Percentiles rank a stretch among this genome's conserved stretches.
Evolutionary conservation across 345 rosid species (phyloP).

Genomic region (Camelina laxa): DNA sequence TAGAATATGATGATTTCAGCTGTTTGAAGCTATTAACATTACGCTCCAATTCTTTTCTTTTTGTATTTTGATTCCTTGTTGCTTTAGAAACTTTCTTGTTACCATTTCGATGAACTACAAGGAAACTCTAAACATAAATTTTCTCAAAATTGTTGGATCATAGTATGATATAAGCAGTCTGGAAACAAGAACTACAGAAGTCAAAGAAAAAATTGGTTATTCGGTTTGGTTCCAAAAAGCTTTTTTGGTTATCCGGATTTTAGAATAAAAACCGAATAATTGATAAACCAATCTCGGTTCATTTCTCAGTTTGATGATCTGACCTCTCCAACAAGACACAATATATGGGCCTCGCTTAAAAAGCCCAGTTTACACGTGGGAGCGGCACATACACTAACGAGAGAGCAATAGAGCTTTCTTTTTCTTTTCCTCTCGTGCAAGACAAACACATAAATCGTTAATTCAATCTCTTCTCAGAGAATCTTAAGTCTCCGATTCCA

Average conservation of each 20-base stretch:
- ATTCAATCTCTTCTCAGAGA: background rate
- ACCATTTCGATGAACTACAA: slow-evolving; percentile 1
- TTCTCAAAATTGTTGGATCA: background rate
- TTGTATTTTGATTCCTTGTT: slow-evolving; percentile 4
- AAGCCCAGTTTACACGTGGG: slow-evolving; percentile 21
- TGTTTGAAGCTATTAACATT: slow-evolving; percentile 9
- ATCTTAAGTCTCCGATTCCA: slow-evolving; percentile 25
- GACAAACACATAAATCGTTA: slow-evolving; percentile 23
- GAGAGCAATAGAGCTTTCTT: background rate
- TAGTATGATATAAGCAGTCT: no score
- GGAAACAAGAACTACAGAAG: background rate
- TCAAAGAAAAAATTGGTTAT: no score
- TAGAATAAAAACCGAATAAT: background rate
- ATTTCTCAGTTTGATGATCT: background rate
- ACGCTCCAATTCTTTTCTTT: slow-evolving; percentile 31
- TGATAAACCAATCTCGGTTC: background rate
- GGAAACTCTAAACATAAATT: background rate
- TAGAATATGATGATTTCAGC: background rate
- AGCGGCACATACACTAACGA: background rate
- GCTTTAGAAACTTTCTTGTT: background rate
- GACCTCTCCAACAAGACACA: slow-evolving; percentile 24
- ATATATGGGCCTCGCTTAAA: slow-evolving; percentile 6
- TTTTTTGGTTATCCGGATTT: background rate
- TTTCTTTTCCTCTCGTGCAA: slow-evolving; percentile 39
- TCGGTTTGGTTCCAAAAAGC: no score